phyloP scores from a whole-genome alignment of 345 rosid species.

The Citrus cavaleriei region DNA sequence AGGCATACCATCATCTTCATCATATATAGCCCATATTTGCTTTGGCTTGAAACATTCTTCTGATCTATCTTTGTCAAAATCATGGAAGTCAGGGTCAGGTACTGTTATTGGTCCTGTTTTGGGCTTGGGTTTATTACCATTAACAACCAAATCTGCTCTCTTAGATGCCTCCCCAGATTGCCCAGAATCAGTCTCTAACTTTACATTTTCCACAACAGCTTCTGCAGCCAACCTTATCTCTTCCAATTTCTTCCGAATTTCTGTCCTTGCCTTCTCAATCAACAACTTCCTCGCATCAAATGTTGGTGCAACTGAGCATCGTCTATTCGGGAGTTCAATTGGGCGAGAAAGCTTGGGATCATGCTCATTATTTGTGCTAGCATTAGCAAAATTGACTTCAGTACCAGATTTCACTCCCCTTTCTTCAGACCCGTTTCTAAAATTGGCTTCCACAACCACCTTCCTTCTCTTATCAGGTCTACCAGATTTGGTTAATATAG shows the following conservation, averaged over 20 bases:
- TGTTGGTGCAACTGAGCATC: constrained; percentile 52
- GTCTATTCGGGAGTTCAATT: constrained; percentile 42
- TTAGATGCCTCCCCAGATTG: constrained; percentile 29
- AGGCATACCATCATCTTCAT: constrained; percentile 98
- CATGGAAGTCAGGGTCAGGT: constrained; percentile 96
- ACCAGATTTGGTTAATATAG: constrained; percentile 35
- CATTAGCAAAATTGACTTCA: constrained; percentile 37
- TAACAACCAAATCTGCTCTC: constrained; percentile 16
- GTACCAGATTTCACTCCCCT: constrained; percentile 34
- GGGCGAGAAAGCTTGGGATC: constrained; percentile 46
- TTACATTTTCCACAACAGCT: constrained; percentile 35
- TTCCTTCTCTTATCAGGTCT: constrained; percentile 81
- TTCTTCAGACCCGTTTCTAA: constrained; percentile 58
- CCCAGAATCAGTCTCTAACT: constrained; percentile 16
- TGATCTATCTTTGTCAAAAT: constrained; percentile 82
- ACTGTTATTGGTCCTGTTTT: constrained; percentile 60
- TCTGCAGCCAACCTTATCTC: constrained; percentile 49
- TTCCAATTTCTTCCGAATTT: constrained; percentile 62
- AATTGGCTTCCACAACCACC: constrained; percentile 41
- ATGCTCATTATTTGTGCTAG: constrained; percentile 26
- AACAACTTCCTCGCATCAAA: constrained; percentile 83
- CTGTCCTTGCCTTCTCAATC: constrained; percentile 69
- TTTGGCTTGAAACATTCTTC: constrained; percentile 92
- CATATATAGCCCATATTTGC: constrained; percentile 96
- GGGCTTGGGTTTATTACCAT: constrained; percentile 32